Conservation (phyloP, 1,139 yeast species). For the Zygosaccharomyces sapae region DNA sequence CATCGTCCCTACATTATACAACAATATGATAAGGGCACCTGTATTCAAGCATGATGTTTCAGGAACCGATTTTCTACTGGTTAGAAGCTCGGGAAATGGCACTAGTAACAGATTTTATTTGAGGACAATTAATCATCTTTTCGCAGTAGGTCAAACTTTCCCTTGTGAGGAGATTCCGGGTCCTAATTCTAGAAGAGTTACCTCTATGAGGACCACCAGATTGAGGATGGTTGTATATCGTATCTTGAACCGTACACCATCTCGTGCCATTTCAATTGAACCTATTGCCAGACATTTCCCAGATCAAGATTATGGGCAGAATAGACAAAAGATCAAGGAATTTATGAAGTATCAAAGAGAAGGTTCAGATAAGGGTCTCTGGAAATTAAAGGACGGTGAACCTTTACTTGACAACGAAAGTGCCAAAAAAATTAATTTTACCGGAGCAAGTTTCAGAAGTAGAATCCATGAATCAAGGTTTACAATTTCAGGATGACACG, state of each 20-base stretch:
- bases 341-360: constrained; percentile 96
- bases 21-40: constrained; percentile 90
- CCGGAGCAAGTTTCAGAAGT: constrained; percentile 89
- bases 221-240: constrained; percentile 91
- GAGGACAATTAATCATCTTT: constrained; percentile 64
- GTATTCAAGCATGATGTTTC: constrained; percentile 79
- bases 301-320: constrained; percentile 96
- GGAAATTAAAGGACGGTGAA: constrained; percentile 82
- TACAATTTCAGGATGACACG: constrained; percentile 73
- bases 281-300: constrained; percentile 94
- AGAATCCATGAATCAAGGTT: constrained; percentile 93
- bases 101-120: constrained; percentile 53
- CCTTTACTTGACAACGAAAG: constrained; percentile 76
- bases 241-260: constrained; percentile 71
- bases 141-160: constrained; percentile 86
- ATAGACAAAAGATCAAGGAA: constrained; percentile 89
- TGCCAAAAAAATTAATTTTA: constrained; percentile 74
- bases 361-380: constrained; percentile 92
- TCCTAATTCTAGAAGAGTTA: constrained; percentile 96
- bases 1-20: constrained; percentile 88
- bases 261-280: constrained; percentile 73
- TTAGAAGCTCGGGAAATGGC: constrained; percentile 79
- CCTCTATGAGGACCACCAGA: constrained; percentile 87
- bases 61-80: constrained; percentile 74
- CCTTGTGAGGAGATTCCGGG: constrained; percentile 97